phyloP scores from a whole-genome alignment of 768 basidiomycete species.

The Naganishia vishniacii region DNA sequence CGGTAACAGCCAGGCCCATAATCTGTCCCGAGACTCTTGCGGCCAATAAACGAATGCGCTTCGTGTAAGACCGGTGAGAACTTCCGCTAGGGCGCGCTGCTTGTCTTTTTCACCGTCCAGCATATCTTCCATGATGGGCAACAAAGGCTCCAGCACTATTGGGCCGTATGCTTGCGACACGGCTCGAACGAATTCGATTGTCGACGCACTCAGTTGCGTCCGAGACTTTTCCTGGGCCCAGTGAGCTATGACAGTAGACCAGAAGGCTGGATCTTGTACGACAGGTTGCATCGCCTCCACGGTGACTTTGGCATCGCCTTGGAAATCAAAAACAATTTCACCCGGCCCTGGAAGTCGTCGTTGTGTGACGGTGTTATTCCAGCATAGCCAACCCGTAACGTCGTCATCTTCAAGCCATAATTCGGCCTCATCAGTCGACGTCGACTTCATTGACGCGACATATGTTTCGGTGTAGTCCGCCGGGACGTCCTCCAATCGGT shows the following conservation, averaged over 20 bases:
- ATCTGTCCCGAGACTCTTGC: slow-evolving; percentile 52
- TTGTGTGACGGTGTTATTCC: slow-evolving; percentile 60
- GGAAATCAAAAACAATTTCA: slow-evolving; percentile 53
- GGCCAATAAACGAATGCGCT: slow-evolving; percentile 79
- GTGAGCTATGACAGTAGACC: slow-evolving; percentile 52
- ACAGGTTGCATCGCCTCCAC: slow-evolving; percentile 56
- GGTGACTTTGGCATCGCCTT: slow-evolving; percentile 55
- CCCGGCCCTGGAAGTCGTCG: slow-evolving; percentile 39
- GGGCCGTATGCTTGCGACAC: slow-evolving; percentile 69
- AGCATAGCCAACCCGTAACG: slow-evolving; percentile 70
- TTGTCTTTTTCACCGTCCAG: slow-evolving; percentile 66
- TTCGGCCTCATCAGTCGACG: slow-evolving; percentile 35
- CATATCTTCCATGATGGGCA: slow-evolving; percentile 58
- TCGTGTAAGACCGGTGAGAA: slow-evolving; percentile 67
- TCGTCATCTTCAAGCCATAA: slow-evolving; percentile 58
- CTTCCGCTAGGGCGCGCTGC: slow-evolving; percentile 78
- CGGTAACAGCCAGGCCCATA: slow-evolving; percentile 69
- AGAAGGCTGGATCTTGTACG: slow-evolving; percentile 57
- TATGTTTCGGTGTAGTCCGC: slow-evolving; percentile 57
- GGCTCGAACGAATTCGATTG: slow-evolving; percentile 52
- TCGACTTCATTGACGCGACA: slow-evolving; percentile 59
- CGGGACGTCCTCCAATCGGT: slow-evolving; percentile 55
- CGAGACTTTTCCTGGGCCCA: slow-evolving; percentile 79
- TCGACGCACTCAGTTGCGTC: slow-evolving; percentile 55
- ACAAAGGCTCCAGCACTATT: slow-evolving; percentile 61